A percentile compares a stretch with the other conserved stretches of the same genome.
phyloP scores from a whole-genome alignment of 306 rosid genomes.

The Echinosophora koreensis region DNA sequence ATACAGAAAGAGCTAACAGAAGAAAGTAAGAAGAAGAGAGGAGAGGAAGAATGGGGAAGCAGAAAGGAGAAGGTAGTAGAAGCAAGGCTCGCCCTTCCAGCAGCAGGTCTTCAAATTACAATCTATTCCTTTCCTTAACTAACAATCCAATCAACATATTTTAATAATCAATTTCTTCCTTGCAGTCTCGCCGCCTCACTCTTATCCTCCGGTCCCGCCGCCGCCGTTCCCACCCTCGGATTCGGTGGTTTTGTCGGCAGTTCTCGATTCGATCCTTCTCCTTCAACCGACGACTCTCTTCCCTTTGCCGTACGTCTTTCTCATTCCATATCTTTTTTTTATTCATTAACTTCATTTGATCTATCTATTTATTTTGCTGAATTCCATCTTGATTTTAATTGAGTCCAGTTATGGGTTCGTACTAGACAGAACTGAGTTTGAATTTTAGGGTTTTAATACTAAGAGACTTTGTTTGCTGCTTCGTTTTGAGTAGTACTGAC shows the following conservation, averaged over 20 bases:
- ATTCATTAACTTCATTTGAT: neutral
- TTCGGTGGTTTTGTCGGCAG: constrained; percentile 94
- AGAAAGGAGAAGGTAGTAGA: constrained; percentile 85
- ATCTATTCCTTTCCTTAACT: neutral
- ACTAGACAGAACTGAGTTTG: neutral
- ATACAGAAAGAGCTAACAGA: neutral
- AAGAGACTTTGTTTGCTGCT: constrained; percentile 34
- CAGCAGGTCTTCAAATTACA: constrained; percentile 66
- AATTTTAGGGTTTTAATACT: neutral
- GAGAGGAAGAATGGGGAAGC: constrained; percentile 65
- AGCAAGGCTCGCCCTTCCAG: constrained; percentile 91
- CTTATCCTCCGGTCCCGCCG: constrained; percentile 72
- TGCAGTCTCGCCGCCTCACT: constrained; percentile 89
- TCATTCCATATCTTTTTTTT: neutral
- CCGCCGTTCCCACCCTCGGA: constrained; percentile 65
- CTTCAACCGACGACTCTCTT: constrained; percentile 65
- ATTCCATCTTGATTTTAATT: too few relatives aligned
- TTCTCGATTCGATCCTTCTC: constrained; percentile 76
- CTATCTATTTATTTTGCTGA: neutral
- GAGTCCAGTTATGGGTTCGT: too few relatives aligned
- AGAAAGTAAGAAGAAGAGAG: neutral
- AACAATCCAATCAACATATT: neutral
- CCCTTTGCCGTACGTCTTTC: constrained; percentile 60
- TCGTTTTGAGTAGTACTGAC: constrained; percentile 23
- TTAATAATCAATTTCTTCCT: neutral